A percentile compares a stretch with the other conserved stretches of the same genome.
These are phyloP conservation scores for Penicillium malachiteum DNA, from an alignment of 495 filamentous ascomycete genomes.

Conservation along the genomic window DNA sequence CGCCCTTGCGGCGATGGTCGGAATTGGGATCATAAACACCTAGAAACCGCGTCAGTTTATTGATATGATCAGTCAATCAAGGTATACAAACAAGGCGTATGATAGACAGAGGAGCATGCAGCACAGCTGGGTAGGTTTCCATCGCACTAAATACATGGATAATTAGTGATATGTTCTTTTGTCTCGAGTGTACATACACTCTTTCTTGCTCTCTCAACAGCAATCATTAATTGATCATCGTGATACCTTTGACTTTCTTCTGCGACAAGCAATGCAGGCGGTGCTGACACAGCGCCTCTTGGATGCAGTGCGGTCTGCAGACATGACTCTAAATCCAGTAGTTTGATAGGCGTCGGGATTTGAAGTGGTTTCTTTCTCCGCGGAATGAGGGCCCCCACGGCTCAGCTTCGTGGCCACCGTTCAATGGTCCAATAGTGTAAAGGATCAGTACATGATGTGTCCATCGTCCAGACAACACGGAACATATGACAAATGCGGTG, in stretches of 20 bases:
- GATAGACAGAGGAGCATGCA: constrained; percentile 92
- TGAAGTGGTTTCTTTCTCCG: constrained; percentile 21
- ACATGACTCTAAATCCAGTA: constrained; percentile 23
- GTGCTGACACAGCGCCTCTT: constrained; percentile 93
- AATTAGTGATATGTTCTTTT: constrained; percentile 13
- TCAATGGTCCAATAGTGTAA: constrained; percentile 25
- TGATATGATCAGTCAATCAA: background rate
- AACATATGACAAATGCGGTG: background rate
- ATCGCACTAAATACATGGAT: constrained; percentile 63
- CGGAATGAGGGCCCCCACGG: constrained; percentile 17
- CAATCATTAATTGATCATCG: background rate
- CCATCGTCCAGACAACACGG: constrained; percentile 13
- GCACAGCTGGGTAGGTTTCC: constrained; percentile 90
- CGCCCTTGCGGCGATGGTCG: constrained; percentile 93
- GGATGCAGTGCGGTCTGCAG: constrained; percentile 35
- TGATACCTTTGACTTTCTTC: constrained; percentile 76
- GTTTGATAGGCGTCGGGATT: constrained; percentile 12
- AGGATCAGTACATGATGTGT: constrained; percentile 6
- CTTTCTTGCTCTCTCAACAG: no score
- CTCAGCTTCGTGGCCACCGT: constrained; percentile 31
- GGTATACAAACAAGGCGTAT: constrained; percentile 58
- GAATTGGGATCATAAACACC: constrained; percentile 93
- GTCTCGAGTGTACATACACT: no score
- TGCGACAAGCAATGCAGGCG: constrained; percentile 89
- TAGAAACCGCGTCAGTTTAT: constrained; percentile 11